Evolutionary conservation across 805 yeast genomes (phyloP).

Genomic region (Yarrowia sp.): DNA sequence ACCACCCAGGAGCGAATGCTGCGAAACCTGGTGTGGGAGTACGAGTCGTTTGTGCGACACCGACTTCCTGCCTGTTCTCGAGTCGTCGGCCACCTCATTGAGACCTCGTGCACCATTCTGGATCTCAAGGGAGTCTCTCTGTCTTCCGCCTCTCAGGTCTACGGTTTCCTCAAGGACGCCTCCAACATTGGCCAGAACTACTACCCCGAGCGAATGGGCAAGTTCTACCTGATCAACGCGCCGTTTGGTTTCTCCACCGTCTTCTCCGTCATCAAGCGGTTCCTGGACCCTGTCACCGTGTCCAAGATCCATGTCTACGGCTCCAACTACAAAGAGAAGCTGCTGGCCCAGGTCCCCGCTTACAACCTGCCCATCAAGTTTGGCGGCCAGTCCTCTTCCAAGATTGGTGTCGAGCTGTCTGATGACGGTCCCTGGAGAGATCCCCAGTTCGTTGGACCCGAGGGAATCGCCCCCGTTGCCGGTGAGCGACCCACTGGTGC

Average conservation of each 20-base stretch:
- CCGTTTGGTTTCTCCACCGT: conserved; percentile 98
- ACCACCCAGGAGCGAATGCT: conserved; percentile 96
- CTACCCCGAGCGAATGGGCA: conserved; percentile 99
- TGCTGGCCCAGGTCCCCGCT: conserved; percentile 89
- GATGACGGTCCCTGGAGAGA: conserved; percentile 99
- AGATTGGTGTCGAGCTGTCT: conserved; percentile 80
- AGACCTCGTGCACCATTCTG: conserved; percentile 95
- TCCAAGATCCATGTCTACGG: conserved; percentile 91
- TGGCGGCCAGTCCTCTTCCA: conserved; percentile 80
- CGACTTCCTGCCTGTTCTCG: conserved; percentile 96
- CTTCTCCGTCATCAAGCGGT: conserved; percentile 87
- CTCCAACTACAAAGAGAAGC: conserved; percentile 75
- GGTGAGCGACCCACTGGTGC: conserved; percentile 33
- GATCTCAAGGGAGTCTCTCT: conserved; percentile 95
- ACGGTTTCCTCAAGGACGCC: conserved; percentile 89
- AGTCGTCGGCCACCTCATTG: conserved; percentile 75
- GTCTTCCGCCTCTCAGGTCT: conserved; percentile 81
- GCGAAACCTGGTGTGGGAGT: conserved; percentile 95
- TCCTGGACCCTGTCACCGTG: conserved; percentile 96
- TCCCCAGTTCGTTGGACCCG: conserved; percentile 85
- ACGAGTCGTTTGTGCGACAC: conserved; percentile 83
- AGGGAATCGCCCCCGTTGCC: conserved; percentile 81
- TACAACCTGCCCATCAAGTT: conserved; percentile 90
- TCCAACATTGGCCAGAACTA: conserved; percentile 94
- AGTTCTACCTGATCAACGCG: conserved; percentile 92